Conservation (phyloP, 2,329 filamentous ascomycete genomes). For the Ascochyta rabiei region DNA sequence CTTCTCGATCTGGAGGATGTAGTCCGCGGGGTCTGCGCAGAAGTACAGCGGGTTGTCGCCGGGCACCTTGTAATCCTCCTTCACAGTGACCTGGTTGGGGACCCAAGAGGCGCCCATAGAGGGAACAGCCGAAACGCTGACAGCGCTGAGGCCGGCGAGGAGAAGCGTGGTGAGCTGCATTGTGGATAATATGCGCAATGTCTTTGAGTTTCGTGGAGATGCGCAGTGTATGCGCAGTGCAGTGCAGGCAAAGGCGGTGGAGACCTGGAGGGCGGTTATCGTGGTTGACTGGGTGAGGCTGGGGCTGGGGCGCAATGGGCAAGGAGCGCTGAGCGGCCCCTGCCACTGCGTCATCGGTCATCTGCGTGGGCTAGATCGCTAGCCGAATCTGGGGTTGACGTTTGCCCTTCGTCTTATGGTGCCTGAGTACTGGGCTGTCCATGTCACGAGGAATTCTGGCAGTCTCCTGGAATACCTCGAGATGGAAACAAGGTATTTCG, state of each 20-base stretch:
- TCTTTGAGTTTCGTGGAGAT: too few species aligned
- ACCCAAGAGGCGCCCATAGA: slow-evolving; percentile 46
- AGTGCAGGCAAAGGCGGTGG: slow-evolving; percentile 2
- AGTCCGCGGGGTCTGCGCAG: slow-evolving; percentile 71
- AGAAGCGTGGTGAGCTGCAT: slow-evolving; percentile 49
- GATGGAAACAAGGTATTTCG: too few species aligned
- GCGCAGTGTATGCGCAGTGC: neutral
- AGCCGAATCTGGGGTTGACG: slow-evolving; percentile 17
- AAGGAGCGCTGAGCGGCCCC: slow-evolving; percentile 3
- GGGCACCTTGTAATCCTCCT: slow-evolving; percentile 68
- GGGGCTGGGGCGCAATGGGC: slow-evolving; percentile 9
- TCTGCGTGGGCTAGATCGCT: slow-evolving; percentile 7
- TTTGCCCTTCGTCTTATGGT: neutral
- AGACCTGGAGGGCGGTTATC: slow-evolving; percentile 12
- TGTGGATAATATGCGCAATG: slow-evolving; percentile 6
- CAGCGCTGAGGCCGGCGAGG: slow-evolving; percentile 52
- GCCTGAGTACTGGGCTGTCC: neutral
- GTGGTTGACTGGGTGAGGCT: slow-evolving; percentile 10
- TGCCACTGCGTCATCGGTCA: slow-evolving; percentile 17
- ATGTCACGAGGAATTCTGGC: too few species aligned
- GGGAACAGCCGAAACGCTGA: slow-evolving; percentile 53
- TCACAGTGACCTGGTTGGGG: slow-evolving; percentile 57
- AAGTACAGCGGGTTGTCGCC: slow-evolving; percentile 85
- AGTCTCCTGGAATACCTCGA: too few species aligned
- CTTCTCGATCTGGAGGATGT: slow-evolving; percentile 76